phyloP scores from a whole-genome alignment of 345 rosid species.

The Corymbia maculata region DNA sequence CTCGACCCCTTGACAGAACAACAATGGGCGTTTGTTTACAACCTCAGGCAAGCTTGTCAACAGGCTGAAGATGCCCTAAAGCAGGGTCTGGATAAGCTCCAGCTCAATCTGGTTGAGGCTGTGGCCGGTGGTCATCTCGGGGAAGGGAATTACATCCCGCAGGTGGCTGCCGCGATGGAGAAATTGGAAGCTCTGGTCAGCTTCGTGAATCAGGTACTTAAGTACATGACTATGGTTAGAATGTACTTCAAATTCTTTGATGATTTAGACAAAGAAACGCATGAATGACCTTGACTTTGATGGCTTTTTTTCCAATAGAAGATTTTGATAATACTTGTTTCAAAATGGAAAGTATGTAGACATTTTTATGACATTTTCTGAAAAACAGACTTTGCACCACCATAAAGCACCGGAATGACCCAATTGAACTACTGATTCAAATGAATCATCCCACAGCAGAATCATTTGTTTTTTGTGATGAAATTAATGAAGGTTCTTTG shows the following conservation, averaged over 20 bases:
- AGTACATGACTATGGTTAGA: not conserved
- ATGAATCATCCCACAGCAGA: not conserved
- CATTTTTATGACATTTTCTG: not conserved
- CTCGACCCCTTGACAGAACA: constrained; percentile 60
- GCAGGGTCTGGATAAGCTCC: constrained; percentile 91
- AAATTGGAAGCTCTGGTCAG: constrained; percentile 67
- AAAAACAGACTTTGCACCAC: not conserved
- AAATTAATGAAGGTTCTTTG: not conserved
- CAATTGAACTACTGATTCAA: not conserved
- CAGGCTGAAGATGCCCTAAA: constrained; percentile 97
- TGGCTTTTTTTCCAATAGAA: not conserved
- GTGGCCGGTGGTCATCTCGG: constrained; percentile 57
- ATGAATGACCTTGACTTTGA: not conserved
- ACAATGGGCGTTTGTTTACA: constrained; percentile 38
- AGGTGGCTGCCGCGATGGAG: constrained; percentile 54
- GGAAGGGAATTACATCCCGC: constrained; percentile 47
- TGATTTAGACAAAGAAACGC: not conserved
- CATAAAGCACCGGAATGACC: not conserved
- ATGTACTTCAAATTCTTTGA: not conserved
- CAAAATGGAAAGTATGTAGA: not conserved
- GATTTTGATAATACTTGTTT: not conserved
- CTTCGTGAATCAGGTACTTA: constrained; percentile 67
- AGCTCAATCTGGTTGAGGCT: constrained; percentile 51
- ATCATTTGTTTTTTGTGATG: not conserved
- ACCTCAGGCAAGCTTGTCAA: constrained; percentile 60